Evolutionary conservation across 1,284 basidiomycete genomes (phyloP).

Genomic region (Marasmius fiardii): DNA sequence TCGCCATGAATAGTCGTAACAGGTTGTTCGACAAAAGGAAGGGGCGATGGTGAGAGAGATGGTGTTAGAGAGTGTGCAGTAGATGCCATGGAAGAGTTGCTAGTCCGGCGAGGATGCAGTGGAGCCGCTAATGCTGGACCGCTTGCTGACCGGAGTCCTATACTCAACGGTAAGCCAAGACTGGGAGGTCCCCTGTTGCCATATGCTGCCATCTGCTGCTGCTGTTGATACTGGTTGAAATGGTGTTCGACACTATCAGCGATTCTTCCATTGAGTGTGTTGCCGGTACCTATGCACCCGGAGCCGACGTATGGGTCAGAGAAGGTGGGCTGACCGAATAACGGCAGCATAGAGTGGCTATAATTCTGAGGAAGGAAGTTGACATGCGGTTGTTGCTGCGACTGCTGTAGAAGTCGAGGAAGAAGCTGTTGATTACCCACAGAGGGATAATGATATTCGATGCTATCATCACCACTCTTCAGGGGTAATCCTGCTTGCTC

Average conservation of each 20-base stretch:
- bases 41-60: background rate
- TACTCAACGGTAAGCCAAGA: background rate
- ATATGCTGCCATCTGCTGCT: background rate
- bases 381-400: slow-evolving; percentile 20
- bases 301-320: slow-evolving; percentile 32
- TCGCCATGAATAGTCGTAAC: slow-evolving; percentile 1
- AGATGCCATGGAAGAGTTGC: background rate
- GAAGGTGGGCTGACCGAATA: slow-evolving; percentile 22
- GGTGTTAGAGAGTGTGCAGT: background rate
- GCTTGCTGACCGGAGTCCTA: background rate
- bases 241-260: slow-evolving; percentile 37
- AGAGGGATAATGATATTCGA: slow-evolving; percentile 18
- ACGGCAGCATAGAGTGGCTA: slow-evolving; percentile 23
- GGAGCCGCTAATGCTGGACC: background rate
- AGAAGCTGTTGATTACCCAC: slow-evolving; percentile 10
- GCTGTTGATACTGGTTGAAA: slow-evolving; percentile 24
- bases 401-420: slow-evolving; percentile 11
- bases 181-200: background rate
- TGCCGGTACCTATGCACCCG: slow-evolving; percentile 12
- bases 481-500: slow-evolving; percentile 24
- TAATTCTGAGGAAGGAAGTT: slow-evolving; percentile 28
- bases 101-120: background rate
- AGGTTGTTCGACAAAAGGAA: background rate
- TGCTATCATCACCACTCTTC: slow-evolving; percentile 1
- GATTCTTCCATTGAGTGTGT: slow-evolving; percentile 28